Conservation (phyloP, 176 grass and related monocot species). For the Ampelocalamus luodianensis region DNA sequence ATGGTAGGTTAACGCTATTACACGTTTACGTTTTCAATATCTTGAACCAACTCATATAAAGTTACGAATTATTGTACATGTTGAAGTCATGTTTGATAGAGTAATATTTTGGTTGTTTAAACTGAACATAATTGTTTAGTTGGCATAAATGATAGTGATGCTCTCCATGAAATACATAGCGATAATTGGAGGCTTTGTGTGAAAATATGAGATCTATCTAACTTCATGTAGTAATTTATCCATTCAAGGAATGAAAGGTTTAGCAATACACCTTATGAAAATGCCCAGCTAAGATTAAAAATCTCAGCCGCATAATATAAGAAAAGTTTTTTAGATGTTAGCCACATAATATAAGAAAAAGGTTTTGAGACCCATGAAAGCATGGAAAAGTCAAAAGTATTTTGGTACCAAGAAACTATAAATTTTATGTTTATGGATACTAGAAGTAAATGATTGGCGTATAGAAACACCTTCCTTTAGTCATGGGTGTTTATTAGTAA, state of each 20-base stretch:
- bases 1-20: too few relatives aligned
- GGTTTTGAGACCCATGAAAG: background rate
- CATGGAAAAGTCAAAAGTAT: background rate
- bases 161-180: background rate
- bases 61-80: too few relatives aligned
- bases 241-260: background rate
- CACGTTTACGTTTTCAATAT: background rate
- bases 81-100: too few relatives aligned
- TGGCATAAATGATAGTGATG: too few relatives aligned
- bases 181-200: background rate
- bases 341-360: background rate
- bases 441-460: background rate
- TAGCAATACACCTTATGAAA: background rate
- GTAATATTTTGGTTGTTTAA: background rate
- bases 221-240: background rate
- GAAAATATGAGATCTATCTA: background rate
- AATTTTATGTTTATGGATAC: background rate
- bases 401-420: background rate
- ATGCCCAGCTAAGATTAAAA: background rate
- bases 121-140: background rate
- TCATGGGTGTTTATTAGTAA: background rate
- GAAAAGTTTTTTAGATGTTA: background rate
- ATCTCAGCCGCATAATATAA: background rate
- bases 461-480: background rate
- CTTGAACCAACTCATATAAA: background rate